These are phyloP conservation scores for Xylariaceae sp. DNA, from an alignment of 2,329 filamentous ascomycete genomes.

Conservation along the genomic window DNA sequence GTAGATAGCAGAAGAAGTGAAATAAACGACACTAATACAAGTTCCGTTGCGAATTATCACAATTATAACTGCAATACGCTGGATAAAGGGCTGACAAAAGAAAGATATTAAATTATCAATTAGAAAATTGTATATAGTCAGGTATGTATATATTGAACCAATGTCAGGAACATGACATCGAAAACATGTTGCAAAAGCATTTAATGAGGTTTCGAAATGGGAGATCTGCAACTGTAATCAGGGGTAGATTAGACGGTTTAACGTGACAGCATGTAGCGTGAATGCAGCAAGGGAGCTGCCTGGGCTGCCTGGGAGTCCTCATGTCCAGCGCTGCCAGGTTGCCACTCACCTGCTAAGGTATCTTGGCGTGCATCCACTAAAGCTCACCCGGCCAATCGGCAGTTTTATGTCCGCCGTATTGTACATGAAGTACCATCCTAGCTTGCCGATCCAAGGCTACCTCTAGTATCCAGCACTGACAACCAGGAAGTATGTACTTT, in stretches of 20 bases:
- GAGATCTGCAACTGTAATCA: neutral
- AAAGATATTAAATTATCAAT: neutral
- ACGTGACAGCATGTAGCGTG: neutral
- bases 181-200: neutral
- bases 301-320: no score
- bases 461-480: slow-evolving; percentile 9
- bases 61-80: no score
- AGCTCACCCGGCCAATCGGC: slow-evolving; percentile 15
- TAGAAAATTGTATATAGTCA: neutral
- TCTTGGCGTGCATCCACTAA: neutral
- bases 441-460: slow-evolving; percentile 14
- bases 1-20: neutral
- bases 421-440: no score
- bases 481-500: neutral
- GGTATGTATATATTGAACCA: neutral
- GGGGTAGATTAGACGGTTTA: neutral
- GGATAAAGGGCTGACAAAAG: neutral
- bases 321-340: no score
- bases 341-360: neutral
- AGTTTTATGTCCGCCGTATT: slow-evolving; percentile 4
- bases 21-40: no score
- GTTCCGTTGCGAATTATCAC: no score
- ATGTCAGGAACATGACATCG: neutral
- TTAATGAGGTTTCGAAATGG: neutral
- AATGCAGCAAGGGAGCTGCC: neutral